Evolutionary conservation across 2,329 filamentous ascomycete genomes (phyloP), one percentile per base, ranked within the genome.

Genomic region (Colletotrichum magnum): DNA sequence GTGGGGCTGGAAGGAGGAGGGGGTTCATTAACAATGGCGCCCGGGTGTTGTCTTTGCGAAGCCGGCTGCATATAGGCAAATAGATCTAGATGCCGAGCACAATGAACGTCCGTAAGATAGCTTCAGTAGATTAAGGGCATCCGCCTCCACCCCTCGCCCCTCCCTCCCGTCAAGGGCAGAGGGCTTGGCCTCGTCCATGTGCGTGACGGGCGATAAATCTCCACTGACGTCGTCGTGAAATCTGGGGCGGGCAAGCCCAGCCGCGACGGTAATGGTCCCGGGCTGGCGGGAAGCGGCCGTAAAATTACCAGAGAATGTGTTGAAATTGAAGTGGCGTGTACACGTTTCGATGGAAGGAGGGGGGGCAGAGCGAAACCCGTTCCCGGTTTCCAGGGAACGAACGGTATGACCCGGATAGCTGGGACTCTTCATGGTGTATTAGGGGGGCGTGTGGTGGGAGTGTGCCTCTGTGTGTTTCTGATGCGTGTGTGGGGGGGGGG

Each of bases 381-480:
- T 68, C 24, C 64, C 52, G 24, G 52, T 58, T 50, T 64, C 16
- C 28, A 54, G 47, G 24, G 36, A 53, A 58, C 32, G 32, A 36
- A 12, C 32, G 50, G 51, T 32, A 32, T n/a, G 52, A 64, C 53
- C 65, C 65, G 53, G 53, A 58, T 39, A 64, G 53, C 65, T 47
- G 65, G 65, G 58, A 64, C 36, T 43, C 45, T 53, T 26, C 16
- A 39, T 24, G 21, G 21, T 24, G 21, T 24, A 24, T 51, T 10
- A 39, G 53, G 43, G 59, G 58, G 58, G 64, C 6, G 58, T 56
- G 58, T 50, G 50, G 41, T 32, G 56, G 6, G 56, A 16, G 56
- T 36, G 58, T 39, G 28, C n/a, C 16, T 51, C 45, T 41, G 45
- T 52, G 47, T 52, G 45, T 51, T 28, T 41, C 32, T 18, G 13